Evolutionary conservation across 2,329 filamentous ascomycete species (phyloP), one percentile per base, ranked within the genome.

Genomic region (Penicillium sp.): DNA sequence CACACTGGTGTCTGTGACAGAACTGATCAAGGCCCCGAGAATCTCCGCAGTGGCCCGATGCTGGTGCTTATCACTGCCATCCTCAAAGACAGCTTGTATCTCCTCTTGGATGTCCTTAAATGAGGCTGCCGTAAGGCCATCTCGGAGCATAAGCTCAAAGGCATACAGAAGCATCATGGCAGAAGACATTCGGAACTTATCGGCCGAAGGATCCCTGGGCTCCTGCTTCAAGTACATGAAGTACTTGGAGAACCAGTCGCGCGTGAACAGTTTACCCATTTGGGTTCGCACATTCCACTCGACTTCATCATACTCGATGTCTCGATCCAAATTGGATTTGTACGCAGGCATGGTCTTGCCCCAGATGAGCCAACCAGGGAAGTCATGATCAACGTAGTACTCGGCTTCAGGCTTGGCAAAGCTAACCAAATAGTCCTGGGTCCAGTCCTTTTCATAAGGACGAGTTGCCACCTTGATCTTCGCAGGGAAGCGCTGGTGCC

Each of bases 211-310:
- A 70, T 98, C 93, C 45, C 93, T 87, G 2, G 95, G 93, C 73
- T 98, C 93, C 75, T 98, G 95, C 77, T 97, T 98, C 78, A 98
- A 84, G 71, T 93, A 98, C 24, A 88, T 90, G 69, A 99, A 99
- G 74, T 89, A 93, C 50, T 88, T 89, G 44, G 85, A 84, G 64
- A 97, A 87, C 96, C 95, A 99, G 27, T 91, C 85, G 48, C 87
- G 87, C 58, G 90, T 91, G 60, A 99, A 80, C 43, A 92, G 80
- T 54, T 83, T 83, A 48, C 93, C 95, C 68, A 99, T 95, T 68
- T 90, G 89, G 53, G 84, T 83, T 41, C 93, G 87, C 7, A 90
- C 86, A 1, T 81, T 81, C 65, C 77, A 86, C 73, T 99, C 95
- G 0, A 90, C 79, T 14, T 90, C 87, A 67, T 99, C 95, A 67